Conservation (phyloP, 768 basidiomycete genomes). For the Hericium coralloides region DNA sequence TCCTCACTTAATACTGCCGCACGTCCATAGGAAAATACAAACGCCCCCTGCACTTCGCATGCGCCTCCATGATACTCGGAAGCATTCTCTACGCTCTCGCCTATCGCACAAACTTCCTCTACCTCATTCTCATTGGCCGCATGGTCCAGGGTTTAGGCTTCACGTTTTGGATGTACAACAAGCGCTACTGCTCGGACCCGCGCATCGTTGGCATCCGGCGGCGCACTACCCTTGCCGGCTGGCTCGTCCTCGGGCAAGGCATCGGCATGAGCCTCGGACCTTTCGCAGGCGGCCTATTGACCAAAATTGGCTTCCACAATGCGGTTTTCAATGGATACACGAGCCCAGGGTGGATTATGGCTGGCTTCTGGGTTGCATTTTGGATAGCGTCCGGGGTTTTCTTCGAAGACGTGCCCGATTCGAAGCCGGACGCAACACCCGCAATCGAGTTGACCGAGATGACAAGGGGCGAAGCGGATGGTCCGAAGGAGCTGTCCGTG, state of each 20-base stretch:
- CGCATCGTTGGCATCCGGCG: constrained; percentile 56
- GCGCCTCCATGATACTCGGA: constrained; percentile 42
- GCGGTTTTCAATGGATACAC: constrained; percentile 58
- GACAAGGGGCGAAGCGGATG: neutral
- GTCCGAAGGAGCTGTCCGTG: neutral
- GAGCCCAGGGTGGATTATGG: constrained; percentile 60
- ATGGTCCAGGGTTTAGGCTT: constrained; percentile 53
- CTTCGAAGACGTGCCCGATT: constrained; percentile 25
- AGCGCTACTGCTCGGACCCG: constrained; percentile 60
- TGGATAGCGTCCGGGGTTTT: constrained; percentile 29
- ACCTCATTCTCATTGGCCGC: constrained; percentile 62
- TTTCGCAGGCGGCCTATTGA: constrained; percentile 53
- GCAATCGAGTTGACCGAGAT: neutral
- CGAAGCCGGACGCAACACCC: neutral
- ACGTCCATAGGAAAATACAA: constrained; percentile 40
- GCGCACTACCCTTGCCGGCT: constrained; percentile 52
- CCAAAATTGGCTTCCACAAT: constrained; percentile 48
- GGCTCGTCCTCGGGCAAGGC: constrained; percentile 55
- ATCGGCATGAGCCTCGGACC: constrained; percentile 55
- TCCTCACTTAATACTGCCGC: neutral
- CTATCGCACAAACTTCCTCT: constrained; percentile 48
- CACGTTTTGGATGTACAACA: constrained; percentile 57
- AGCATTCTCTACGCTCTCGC: constrained; percentile 54
- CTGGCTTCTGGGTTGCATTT: constrained; percentile 42
- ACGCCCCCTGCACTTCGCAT: constrained; percentile 45